phyloP scores from a whole-genome alignment of 768 basidiomycete genomes.

The Lanmaoa rubissima region DNA sequence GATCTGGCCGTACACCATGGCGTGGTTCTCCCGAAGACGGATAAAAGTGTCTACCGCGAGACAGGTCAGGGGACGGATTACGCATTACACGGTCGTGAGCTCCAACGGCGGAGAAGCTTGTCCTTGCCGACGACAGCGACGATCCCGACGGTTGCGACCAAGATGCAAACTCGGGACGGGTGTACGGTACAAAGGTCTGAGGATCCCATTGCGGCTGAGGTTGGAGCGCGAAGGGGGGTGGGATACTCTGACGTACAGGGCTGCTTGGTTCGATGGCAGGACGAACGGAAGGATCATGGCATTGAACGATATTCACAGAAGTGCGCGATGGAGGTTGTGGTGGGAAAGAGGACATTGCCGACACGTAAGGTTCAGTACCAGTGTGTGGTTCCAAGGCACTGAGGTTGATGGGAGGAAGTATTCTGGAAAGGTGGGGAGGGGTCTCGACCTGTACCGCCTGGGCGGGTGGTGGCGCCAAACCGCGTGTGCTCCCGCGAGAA shows the following conservation, averaged over 20 bases:
- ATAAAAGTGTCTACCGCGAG: conserved; percentile 12
- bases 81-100: conserved; percentile 16
- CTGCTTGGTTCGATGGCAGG: conserved; percentile 14
- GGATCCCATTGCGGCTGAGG: conserved; percentile 67
- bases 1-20: conserved; percentile 12
- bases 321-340: conserved; percentile 33
- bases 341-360: conserved; percentile 28
- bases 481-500: conserved; percentile 13
- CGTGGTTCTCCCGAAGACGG: conserved; percentile 16
- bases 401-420: conserved; percentile 29
- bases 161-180: conserved; percentile 37
- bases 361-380: conserved; percentile 17
- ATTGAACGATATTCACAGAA: conserved; percentile 14
- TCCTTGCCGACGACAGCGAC: conserved; percentile 33
- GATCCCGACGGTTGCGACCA: conserved; percentile 36
- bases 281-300: conserved; percentile 22
- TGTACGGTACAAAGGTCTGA: conserved; percentile 37
- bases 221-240: conserved; percentile 65
- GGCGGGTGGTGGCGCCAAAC: conserved; percentile 9
- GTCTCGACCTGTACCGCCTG: conserved; percentile 11
- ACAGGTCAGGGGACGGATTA: conserved; percentile 1
- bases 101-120: conserved; percentile 18
- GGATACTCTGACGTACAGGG: conserved; percentile 23
- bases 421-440: conserved; percentile 27
- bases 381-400: conserved; percentile 16